Percentiles rank a stretch among this genome's conserved stretches.
phyloP scores from a whole-genome alignment of 208 protist species.

The Balamuthia mandrillaris region DNA sequence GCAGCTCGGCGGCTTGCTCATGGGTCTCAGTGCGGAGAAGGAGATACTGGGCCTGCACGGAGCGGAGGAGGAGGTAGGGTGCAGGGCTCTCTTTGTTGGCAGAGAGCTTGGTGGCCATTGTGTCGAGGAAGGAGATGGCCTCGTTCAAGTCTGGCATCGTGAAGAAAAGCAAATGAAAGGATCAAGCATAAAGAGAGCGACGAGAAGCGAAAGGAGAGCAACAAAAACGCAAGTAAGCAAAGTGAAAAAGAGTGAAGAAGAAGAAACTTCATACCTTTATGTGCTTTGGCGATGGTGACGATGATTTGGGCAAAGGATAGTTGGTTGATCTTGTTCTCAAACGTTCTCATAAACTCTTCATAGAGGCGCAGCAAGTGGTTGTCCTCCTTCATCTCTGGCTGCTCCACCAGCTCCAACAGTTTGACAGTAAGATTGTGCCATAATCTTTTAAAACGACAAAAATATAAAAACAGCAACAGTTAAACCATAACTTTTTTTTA shows the following conservation, averaged over 20 bases:
- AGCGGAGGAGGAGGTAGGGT: conserved; percentile 13
- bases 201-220: not conserved
- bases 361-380: conserved; percentile 32
- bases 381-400: not conserved
- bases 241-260: not conserved
- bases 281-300: conserved; percentile 18
- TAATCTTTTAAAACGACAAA: conserved; percentile 5
- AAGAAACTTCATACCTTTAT: not conserved
- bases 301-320: conserved; percentile 43
- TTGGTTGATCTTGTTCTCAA: conserved; percentile 51
- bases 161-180: not conserved
- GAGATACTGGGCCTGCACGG: conserved; percentile 30
- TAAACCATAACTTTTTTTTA: too few species aligned
- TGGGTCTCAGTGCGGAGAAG: conserved; percentile 1
- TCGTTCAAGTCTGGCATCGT: not conserved
- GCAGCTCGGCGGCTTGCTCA: conserved; percentile 19
- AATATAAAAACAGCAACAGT: not conserved
- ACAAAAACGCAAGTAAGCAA: not conserved
- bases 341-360: conserved; percentile 34
- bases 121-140: not conserved
- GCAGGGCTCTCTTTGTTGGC: not conserved
- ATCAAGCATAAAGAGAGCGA: not conserved
- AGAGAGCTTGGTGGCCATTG: not conserved
- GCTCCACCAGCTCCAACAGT: conserved; percentile 40
- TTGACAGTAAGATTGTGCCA: conserved; percentile 48